A percentile compares a stretch with the other conserved stretches of the same genome.
Conservation (phyloP, 2,329 filamentous ascomycete genomes). For the Cadophora malorum region DNA sequence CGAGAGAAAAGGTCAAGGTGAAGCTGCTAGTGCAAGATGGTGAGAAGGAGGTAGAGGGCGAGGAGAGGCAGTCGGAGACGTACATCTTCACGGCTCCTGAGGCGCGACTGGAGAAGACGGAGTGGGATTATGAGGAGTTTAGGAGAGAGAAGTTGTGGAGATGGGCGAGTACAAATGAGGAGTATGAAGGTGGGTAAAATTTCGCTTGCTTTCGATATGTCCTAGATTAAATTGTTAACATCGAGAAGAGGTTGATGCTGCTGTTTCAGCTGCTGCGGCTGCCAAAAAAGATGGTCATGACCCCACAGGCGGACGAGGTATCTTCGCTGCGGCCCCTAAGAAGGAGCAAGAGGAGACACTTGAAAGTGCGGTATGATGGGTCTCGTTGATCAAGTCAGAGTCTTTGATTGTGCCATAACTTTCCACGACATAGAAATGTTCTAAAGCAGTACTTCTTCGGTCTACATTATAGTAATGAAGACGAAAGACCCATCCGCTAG, state of each 20-base stretch:
- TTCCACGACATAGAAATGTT: neutral
- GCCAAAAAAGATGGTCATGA: constrained; percentile 13
- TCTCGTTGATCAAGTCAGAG: neutral
- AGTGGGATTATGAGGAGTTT: constrained; percentile 92
- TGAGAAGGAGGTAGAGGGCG: constrained; percentile 23
- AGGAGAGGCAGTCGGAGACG: constrained; percentile 55
- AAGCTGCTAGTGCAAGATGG: constrained; percentile 50
- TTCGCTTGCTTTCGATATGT: neutral
- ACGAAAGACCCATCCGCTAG: no score
- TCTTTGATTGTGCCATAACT: neutral
- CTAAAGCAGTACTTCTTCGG: neutral
- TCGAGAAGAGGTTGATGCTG: constrained; percentile 27
- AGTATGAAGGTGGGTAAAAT: constrained; percentile 33
- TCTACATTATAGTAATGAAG: neutral
- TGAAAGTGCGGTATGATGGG: constrained; percentile 18
- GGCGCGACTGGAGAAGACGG: constrained; percentile 66
- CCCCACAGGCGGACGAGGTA: constrained; percentile 29
- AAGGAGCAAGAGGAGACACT: constrained; percentile 14
- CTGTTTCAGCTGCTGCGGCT: constrained; percentile 16
- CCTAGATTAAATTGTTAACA: constrained; percentile 12
- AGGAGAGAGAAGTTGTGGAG: constrained; percentile 72
- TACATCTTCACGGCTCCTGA: constrained; percentile 66
- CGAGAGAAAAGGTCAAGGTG: constrained; percentile 60
- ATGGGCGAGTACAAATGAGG: constrained; percentile 46
- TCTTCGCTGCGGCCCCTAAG: neutral